Conservation (phyloP, 495 filamentous ascomycete genomes). For the Annulohypoxylon maeteangense region DNA sequence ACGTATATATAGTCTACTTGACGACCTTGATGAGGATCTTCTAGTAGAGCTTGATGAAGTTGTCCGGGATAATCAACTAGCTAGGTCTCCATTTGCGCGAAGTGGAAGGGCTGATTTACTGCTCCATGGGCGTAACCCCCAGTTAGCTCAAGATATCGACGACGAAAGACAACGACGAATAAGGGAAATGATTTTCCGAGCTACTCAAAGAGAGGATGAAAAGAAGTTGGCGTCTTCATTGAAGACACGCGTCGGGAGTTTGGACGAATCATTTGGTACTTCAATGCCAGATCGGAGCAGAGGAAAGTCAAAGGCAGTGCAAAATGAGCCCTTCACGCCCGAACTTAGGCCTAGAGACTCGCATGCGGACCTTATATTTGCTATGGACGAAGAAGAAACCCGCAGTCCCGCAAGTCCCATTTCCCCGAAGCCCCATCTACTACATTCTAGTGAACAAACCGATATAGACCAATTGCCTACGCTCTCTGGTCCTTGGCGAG, state of each 20-base stretch:
- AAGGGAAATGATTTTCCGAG: conserved; percentile 66
- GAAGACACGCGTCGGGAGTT: conserved; percentile 59
- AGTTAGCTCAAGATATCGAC: conserved; percentile 60
- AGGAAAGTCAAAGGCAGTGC: conserved; percentile 57
- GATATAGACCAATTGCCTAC: conserved; percentile 38
- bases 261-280: conserved; percentile 66
- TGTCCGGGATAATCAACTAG: conserved; percentile 83
- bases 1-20: conserved; percentile 62
- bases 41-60: conserved; percentile 79
- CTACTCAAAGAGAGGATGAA: conserved; percentile 69
- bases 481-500: conserved; percentile 43
- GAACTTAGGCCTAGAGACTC: conserved; percentile 72
- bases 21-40: conserved; percentile 87
- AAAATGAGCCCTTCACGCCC: conserved; percentile 64
- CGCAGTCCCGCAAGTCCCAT: conserved; percentile 15
- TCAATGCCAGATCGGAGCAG: conserved; percentile 65
- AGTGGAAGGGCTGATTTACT: conserved; percentile 76
- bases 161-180: conserved; percentile 61
- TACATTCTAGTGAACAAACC: conserved; percentile 3
- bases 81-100: conserved; percentile 76
- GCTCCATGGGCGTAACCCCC: conserved; percentile 76
- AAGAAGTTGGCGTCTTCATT: conserved; percentile 59
- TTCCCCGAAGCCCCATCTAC: conserved; percentile 33
- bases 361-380: conserved; percentile 84
- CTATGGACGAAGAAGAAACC: conserved; percentile 85